phyloP scores from a whole-genome alignment of 2,329 filamentous ascomycete species.

The Arthrobotrys megalospora region DNA sequence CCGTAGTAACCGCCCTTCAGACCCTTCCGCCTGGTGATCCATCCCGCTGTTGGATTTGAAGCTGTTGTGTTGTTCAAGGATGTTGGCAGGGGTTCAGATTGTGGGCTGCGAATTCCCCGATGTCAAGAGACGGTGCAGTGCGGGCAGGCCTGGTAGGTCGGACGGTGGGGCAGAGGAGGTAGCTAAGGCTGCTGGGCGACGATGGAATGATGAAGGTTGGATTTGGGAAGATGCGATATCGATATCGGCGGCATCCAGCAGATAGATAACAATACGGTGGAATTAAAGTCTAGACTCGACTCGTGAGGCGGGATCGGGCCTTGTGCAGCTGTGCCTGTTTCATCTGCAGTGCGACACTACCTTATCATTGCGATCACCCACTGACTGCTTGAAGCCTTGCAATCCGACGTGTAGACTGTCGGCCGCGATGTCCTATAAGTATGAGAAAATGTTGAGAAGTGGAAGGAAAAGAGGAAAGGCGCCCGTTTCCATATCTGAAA shows the following conservation, averaged over 20 bases:
- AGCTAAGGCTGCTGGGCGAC: not conserved
- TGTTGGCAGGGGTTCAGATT: constrained; percentile 1
- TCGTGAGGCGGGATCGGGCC: constrained; percentile 8
- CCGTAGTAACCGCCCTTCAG: constrained; percentile 31
- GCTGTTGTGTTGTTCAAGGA: constrained; percentile 35
- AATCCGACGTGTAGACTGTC: not conserved
- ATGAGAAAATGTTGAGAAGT: constrained; percentile 6
- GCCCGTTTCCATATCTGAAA: not conserved
- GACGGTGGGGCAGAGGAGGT: no score
- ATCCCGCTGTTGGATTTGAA: constrained; percentile 14
- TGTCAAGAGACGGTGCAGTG: not conserved
- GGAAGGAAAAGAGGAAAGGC: constrained; percentile 6
- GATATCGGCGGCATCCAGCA: not conserved
- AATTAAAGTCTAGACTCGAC: constrained; percentile 1
- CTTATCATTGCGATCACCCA: constrained; percentile 12
- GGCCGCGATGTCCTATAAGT: constrained; percentile 2
- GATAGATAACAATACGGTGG: constrained; percentile 1
- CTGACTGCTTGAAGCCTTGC: not conserved
- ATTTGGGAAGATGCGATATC: not conserved
- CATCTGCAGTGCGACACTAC: constrained; percentile 26
- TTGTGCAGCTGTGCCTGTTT: constrained; percentile 15
- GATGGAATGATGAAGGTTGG: not conserved
- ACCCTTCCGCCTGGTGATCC: constrained; percentile 37
- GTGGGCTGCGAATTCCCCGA: not conserved
- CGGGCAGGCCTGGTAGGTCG: not conserved